Evolutionary conservation across 1,139 yeast species (phyloP).

Genomic region (Suhomyces bokatorum): DNA sequence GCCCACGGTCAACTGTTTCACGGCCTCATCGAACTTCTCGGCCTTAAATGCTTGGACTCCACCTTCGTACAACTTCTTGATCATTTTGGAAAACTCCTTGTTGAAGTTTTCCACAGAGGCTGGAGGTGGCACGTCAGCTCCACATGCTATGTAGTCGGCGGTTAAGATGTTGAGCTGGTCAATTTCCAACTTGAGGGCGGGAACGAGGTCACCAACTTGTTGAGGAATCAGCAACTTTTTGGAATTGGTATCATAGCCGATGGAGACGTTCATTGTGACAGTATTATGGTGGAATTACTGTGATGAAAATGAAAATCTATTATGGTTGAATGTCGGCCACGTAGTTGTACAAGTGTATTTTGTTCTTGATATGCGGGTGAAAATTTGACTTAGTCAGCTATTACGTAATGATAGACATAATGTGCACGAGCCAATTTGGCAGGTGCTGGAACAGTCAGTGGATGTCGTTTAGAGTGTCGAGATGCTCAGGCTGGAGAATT

Average conservation of each 20-base stretch:
- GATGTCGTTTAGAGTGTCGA: too few relatives aligned
- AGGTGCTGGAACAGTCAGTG: too few relatives aligned
- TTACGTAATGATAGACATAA: conserved; percentile 3
- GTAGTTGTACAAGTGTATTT: conserved; percentile 1
- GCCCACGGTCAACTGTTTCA: conserved; percentile 71
- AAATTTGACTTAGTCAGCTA: neutral
- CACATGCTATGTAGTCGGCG: conserved; percentile 57
- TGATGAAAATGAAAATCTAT: too few relatives aligned
- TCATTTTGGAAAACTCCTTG: conserved; percentile 62
- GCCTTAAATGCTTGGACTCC: conserved; percentile 67
- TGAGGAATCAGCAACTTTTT: conserved; percentile 31
- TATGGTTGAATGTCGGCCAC: too few relatives aligned
- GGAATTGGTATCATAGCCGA: conserved; percentile 31
- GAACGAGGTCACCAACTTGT: conserved; percentile 23
- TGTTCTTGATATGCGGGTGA: neutral
- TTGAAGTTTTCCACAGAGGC: conserved; percentile 54
- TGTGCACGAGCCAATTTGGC: neutral
- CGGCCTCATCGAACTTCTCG: conserved; percentile 68
- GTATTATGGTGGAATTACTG: neutral
- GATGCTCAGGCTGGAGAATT: too few relatives aligned
- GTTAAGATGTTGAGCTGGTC: conserved; percentile 65
- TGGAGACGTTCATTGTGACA: conserved; percentile 22
- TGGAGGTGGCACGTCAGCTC: conserved; percentile 70
- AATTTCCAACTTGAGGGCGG: conserved; percentile 47
- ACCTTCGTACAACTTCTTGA: conserved; percentile 70